Base-by-base conservation (phyloP, 2,329 filamentous ascomycete species). In the Fusarium liriodendri region DNA sequence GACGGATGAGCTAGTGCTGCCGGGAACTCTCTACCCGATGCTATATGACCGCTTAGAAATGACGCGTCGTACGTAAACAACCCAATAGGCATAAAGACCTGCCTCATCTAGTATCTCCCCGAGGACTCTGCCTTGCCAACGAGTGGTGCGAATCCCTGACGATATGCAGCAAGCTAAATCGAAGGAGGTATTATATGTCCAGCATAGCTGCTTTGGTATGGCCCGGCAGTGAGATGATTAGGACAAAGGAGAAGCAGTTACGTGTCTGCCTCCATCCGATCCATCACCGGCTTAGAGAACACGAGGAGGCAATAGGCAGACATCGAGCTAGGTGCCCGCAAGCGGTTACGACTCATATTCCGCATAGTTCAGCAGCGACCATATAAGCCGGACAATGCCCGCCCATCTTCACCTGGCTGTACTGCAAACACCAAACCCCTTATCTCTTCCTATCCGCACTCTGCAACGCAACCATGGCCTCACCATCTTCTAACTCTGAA, bases 71-170 rank as follows among this genome's bases (percentile, higher is more conserved):
- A 16, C 52, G 38, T 63, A 18, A 54, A 40, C 13, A 58, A 25
- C 42, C 60, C 33, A 59, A 64, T 11, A 62, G 37, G 38, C 32
- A 62, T 57, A 14, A 62, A 13, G 32, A 64, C 50, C 55, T 69
- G 14, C 62, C 62, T 69, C 50, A 57, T 62, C 37, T 62, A 40
- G 58, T 4, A 57, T 42, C 37, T 40, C 61, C 50, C 13, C 6
- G 38, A 65, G 62, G 18, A 65, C 45, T 65, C 47, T 69, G 62
- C 57, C 66, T 65, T 69, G n/a, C 66, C 50, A 62, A 13, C 47
- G 37, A 66, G 62, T 54, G 38, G 50, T 25, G n/a, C 22, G n/a
- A 10, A 64, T 40, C 52, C 59, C 37, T 62, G 29, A 33, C 45
- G 32, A 29, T 64, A 4, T 45, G n/a, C 50, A 33, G 40, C 18